These are phyloP conservation scores for Coleophoma crateriformis DNA, from an alignment of 2,329 filamentous ascomycete species.

Conservation along the genomic window DNA sequence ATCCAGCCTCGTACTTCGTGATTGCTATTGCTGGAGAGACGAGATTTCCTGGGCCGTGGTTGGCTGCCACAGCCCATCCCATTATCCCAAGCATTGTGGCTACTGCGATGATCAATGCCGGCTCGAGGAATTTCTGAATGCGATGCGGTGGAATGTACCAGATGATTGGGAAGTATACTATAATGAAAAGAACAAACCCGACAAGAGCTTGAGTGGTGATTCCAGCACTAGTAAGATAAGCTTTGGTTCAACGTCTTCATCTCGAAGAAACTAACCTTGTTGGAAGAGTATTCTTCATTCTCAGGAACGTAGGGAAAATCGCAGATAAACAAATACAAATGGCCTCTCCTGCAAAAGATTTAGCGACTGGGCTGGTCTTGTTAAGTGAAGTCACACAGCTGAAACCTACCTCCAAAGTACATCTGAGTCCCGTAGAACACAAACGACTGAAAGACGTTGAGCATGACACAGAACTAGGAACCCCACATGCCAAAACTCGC, in stretches of 20 bases:
- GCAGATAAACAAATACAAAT: slow-evolving; percentile 8
- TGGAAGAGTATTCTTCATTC: slow-evolving; percentile 12
- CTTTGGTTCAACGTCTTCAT: too few species aligned
- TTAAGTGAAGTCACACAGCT: too few species aligned
- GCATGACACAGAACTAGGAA: slow-evolving; percentile 20
- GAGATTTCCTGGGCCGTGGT: slow-evolving; percentile 5
- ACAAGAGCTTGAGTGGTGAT: slow-evolving; percentile 9
- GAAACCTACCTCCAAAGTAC: slow-evolving; percentile 11
- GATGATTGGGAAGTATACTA: slow-evolving; percentile 8
- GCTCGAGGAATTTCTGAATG: slow-evolving; percentile 6
- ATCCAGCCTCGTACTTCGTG: slow-evolving; percentile 6
- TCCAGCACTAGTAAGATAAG: slow-evolving; percentile 1
- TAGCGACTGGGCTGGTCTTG: too few species aligned
- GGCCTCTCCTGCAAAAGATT: too few species aligned
- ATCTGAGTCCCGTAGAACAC: slow-evolving; percentile 17
- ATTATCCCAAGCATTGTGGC: slow-evolving; percentile 6
- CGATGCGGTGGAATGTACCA: slow-evolving; percentile 5
- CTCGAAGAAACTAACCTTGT: slow-evolving; percentile 2
- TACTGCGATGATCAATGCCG: slow-evolving; percentile 2
- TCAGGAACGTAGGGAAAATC: slow-evolving; percentile 11
- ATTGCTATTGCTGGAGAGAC: slow-evolving; percentile 4
- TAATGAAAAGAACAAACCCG: slow-evolving; percentile 7
- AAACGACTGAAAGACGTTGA: slow-evolving; percentile 21
- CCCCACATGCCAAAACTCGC: slow-evolving; percentile 24
- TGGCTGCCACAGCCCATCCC: slow-evolving; percentile 6